Evolutionary conservation across 2,329 filamentous ascomycete species (phyloP), one percentile per base, ranked within the genome.

Genomic region (Tolypocladium guangdongense): DNA sequence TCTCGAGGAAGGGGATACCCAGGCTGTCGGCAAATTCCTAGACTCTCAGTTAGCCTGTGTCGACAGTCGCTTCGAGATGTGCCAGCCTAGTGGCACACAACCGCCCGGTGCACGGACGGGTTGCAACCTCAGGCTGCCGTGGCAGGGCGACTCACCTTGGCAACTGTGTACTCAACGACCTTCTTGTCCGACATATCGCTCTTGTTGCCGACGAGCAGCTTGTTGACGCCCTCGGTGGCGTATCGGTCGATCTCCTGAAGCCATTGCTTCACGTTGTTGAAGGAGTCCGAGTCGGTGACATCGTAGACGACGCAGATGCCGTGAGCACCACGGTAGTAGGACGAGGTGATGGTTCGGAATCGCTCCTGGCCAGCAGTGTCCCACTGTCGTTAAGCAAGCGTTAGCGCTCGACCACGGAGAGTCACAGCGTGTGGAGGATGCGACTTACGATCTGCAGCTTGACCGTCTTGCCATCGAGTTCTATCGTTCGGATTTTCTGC

Each of bases 211-310:
- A 99, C 92, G 58, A 99, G 85, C 62, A 99, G 82, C 83, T 99
- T 99, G 84, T 99, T 99, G 69, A 99, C 93, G 61, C 93, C 93
- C 77, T 99, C 93, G 63, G 93, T 99, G 64, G 93, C 93, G 68
- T 99, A 97, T 72, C 93, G 86, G 78, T 99, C 93, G 66, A 99
- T 99, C 78, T 99, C 93, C 75, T 99, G 93, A 58, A 99, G 84
- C 93, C 93, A 99, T 81, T 99, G 93, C 88, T 99, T 97, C 67
- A 99, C 93, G 78, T 97, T 99, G 86, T 99, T 97, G 89, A 99
- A 99, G 33, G 90, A 96, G 74, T 97, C 93, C 92, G 97, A 96
- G 73, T 99, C 93, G 63, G 93, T 99, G 69, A 99, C 93, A 85
- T 99, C 93, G 82, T 97, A 99, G 71, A 99, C 93, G 64, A 99